Conservation (phyloP, 2,329 filamentous ascomycete genomes). For the Xylaria sp. region DNA sequence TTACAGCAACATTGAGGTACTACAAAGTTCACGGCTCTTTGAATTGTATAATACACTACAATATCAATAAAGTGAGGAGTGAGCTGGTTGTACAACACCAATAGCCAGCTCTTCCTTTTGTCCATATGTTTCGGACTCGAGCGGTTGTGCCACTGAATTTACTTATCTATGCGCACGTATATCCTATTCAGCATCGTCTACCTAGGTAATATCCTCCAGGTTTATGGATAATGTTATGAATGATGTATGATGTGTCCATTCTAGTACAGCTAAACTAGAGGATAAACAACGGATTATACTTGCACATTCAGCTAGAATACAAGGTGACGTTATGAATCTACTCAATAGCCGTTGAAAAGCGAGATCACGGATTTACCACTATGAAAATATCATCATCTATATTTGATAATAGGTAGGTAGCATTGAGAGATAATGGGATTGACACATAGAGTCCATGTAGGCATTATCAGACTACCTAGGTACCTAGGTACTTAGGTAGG, state of each 20-base stretch:
- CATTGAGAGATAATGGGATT: background rate
- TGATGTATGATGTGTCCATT: background rate
- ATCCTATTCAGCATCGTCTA: background rate
- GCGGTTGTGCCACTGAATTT: conserved; percentile 8
- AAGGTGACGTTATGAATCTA: background rate
- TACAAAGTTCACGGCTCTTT: conserved; percentile 25
- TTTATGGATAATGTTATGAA: background rate
- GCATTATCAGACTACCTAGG: no score
- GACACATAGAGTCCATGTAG: no score
- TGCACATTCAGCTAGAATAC: background rate
- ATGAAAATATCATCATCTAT: background rate
- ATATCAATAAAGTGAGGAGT: conserved; percentile 32
- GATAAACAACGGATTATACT: background rate
- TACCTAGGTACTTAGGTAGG: background rate
- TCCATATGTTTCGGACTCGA: conserved; percentile 8
- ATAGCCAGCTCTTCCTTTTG: conserved; percentile 24
- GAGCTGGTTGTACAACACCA: conserved; percentile 23
- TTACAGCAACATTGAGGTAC: conserved; percentile 1
- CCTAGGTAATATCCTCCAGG: no score
- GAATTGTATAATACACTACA: conserved; percentile 40
- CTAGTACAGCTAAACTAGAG: background rate
- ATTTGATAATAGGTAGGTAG: background rate
- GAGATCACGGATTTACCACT: background rate
- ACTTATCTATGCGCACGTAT: conserved; percentile 12
- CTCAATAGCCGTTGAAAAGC: background rate